Evolutionary conservation across 1,139 yeast genomes (phyloP), one percentile per base, ranked within the genome.

Genomic region (Lodderomyces orthopsilosis): DNA sequence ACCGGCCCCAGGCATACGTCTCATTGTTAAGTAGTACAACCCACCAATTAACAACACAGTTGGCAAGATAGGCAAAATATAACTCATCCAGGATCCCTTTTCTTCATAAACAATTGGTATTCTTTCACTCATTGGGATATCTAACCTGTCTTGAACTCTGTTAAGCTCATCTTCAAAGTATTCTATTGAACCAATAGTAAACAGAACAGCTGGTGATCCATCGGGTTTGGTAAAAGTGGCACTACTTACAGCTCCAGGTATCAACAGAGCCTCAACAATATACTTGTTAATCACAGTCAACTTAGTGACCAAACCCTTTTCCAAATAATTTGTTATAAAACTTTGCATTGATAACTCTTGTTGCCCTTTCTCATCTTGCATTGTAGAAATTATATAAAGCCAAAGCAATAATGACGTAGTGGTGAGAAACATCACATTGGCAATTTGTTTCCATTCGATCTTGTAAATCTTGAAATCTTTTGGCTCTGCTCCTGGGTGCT

Each of bases 261-360:
- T 83, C 48, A 86, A 65, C 44, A 80, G 76, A 3, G 87, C 88
- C 53, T 86, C 89, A 0, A 88, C 98, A n/a, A 78, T 70, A 45
- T 77, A 74, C 55, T 82, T 82, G 65, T 91, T 91, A 33, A 90
- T 76, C 32, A 93, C 97, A 17, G 75, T 75, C 38, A 93, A 73
- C 50, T 78, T 80, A 46, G 83, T 80, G 23, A 93, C 98, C 38
- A 85, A 70, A 4, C 97, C 97, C 54, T 83, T 84, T 52, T 87
- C 94, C 37, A 93, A 73, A 58, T 85, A 89, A 47, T 85, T 82
- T 18, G 83, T 77, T 58, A 87, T 86, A 72, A 93, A 93, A 61
- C 89, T 96, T 65, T 91, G 97, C 77, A 88, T 89, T 1, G 97
- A 85, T 50, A 93, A 71, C 51, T 78, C 77, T 46, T 70, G 61